Evolutionary conservation across 345 rosid species (phyloP), one percentile per base, ranked within the genome.

Genomic region (Corchorus olitorius): DNA sequence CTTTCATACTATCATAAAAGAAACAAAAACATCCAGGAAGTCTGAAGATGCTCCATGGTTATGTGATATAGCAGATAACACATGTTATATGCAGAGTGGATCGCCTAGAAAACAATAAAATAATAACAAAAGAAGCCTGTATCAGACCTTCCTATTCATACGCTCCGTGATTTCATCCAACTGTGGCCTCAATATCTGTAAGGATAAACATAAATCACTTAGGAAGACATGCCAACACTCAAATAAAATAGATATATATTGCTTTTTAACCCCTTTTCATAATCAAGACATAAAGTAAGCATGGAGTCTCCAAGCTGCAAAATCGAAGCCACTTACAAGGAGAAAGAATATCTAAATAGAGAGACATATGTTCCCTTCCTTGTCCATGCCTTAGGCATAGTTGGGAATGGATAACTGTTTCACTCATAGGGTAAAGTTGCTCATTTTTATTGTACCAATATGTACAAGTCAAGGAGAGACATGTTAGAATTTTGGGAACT

Each of bases 131-230:
- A 43, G 71, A 65, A 37, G 48, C 19, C 64, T 37, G 48, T 35
- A 58, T 19, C 74, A 75, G 80, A 94, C 94, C 91, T 85, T 82
- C 60, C 78, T 83, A 79, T 84, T 77, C 86, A 94, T 83, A 66
- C 83, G 84, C 76, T 84, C 84, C 74, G 84, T 85, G 78, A 94
- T 80, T 72, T 90, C 83, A 78, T 90, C 92, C 82, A 94, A 75
- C 22, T 66, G 87, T 71, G 97, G 97, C 76, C 75, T 88, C 83
- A 94, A 64, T 54, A 88, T 78, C 97, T 94, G 89, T 89, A 90
- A 27, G 65, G 79, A 76, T 71, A 84, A 55, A 81, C 63, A 79
- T 62, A 75, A 54, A 72, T 70, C 22, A 76, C 48, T 43, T 55
- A 70, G 74, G 61, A 27, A 82, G 58, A 60, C 20, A 68, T 3